Conservation (phyloP, 2,329 filamentous ascomycete genomes). For the Penicillium italicum region DNA sequence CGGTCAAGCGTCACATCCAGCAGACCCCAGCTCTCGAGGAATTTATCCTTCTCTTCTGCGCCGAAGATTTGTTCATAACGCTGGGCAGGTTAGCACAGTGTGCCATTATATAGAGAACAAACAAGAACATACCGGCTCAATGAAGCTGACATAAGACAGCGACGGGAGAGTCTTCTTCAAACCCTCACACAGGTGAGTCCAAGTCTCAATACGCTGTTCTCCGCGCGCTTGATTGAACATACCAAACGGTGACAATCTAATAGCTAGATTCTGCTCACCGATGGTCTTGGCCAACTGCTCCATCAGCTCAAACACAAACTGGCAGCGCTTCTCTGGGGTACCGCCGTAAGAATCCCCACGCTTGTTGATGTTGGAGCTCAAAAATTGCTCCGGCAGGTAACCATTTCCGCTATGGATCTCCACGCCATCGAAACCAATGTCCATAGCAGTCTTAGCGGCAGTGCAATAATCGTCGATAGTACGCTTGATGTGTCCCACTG, state of each 20-base stretch:
- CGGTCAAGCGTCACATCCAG: slow-evolving; percentile 44
- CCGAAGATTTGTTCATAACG: slow-evolving; percentile 54
- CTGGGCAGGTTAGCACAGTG: slow-evolving; percentile 9
- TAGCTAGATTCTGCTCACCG: slow-evolving; percentile 46
- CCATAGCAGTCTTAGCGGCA: slow-evolving; percentile 51
- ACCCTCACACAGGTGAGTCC: slow-evolving; percentile 49
- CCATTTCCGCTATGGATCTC: slow-evolving; percentile 51
- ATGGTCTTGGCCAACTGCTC: slow-evolving; percentile 43
- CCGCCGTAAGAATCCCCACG: slow-evolving; percentile 52
- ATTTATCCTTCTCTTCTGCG: slow-evolving; percentile 48
- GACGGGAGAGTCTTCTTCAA: slow-evolving; percentile 45
- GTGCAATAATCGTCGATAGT: slow-evolving; percentile 45
- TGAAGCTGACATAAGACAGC: slow-evolving; percentile 54
- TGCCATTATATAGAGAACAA: background rate
- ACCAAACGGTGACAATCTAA: slow-evolving; percentile 50
- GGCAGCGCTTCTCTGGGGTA: slow-evolving; percentile 50
- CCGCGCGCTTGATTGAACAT: slow-evolving; percentile 52
- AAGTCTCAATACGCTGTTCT: slow-evolving; percentile 53
- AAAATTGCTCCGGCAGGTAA: slow-evolving; percentile 53
- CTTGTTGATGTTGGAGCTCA: slow-evolving; percentile 49
- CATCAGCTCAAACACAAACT: slow-evolving; percentile 57
- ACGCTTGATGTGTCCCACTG: slow-evolving; percentile 44
- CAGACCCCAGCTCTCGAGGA: slow-evolving; percentile 50
- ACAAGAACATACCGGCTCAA: slow-evolving; percentile 45
- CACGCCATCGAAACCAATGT: slow-evolving; percentile 54